A percentile compares a stretch with the other conserved stretches of the same genome.
phyloP scores from a whole-genome alignment of 1,284 basidiomycete genomes.

The Ustilago loliicola region DNA sequence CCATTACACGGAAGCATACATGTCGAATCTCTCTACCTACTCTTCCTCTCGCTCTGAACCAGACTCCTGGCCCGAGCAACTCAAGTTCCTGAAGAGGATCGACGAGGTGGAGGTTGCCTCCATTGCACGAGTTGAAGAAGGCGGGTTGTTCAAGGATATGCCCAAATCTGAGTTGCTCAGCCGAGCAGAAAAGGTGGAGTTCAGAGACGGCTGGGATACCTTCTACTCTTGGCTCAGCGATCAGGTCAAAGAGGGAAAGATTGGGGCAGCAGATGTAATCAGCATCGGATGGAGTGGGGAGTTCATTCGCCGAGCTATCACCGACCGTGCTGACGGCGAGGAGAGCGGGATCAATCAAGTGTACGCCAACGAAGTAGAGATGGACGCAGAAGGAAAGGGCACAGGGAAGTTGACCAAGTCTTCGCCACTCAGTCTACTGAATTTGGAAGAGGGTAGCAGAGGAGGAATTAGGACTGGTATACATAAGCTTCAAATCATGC shows the following conservation, averaged over 20 bases:
- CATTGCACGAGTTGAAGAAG: constrained; percentile 44
- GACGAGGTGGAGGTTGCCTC: constrained; percentile 52
- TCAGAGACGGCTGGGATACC: constrained; percentile 48
- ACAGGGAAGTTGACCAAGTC: constrained; percentile 56
- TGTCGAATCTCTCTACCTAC: constrained; percentile 38
- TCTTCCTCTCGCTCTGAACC: constrained; percentile 19
- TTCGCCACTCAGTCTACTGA: not conserved
- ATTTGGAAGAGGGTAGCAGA: not conserved
- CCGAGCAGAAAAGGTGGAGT: constrained; percentile 33
- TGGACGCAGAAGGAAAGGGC: constrained; percentile 13
- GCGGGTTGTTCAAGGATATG: constrained; percentile 55
- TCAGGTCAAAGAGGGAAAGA: not conserved
- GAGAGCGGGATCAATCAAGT: constrained; percentile 18
- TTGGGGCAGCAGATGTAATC: constrained; percentile 50
- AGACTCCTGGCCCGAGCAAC: constrained; percentile 27
- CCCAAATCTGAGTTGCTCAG: constrained; percentile 1
- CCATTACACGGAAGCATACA: constrained; percentile 55
- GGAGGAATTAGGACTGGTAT: constrained; percentile 51
- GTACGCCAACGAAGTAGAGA: constrained; percentile 63
- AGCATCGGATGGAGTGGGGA: constrained; percentile 63
- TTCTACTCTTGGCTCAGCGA: constrained; percentile 36
- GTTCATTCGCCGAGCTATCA: constrained; percentile 55
- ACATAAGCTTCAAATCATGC: constrained; percentile 54
- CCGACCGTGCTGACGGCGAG: not conserved
- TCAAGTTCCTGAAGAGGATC: constrained; percentile 40